Conservation (phyloP, 805 yeast species). For the Blastobotrys chiropterorum region DNA sequence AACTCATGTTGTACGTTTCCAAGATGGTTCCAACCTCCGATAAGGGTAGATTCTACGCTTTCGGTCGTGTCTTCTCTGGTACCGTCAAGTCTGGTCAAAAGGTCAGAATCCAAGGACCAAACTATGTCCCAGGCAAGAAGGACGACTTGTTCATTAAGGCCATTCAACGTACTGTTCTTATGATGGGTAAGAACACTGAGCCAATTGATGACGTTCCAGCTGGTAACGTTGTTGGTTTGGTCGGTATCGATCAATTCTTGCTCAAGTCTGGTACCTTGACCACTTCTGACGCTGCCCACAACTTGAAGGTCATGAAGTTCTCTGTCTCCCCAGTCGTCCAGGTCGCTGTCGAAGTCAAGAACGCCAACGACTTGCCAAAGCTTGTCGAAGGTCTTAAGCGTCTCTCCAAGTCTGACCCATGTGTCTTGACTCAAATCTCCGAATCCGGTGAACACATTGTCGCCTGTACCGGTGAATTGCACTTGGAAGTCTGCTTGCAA, state of each 20-base stretch:
- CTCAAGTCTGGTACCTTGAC: conserved; percentile 99
- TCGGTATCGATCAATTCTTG: conserved; percentile 99
- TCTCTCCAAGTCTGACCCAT: conserved; percentile 98
- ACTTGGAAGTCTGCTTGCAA: conserved; percentile 92
- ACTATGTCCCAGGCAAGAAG: conserved; percentile 98
- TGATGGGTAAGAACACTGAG: conserved; percentile 99
- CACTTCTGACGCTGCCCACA: conserved; percentile 94
- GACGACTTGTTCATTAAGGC: conserved; percentile 96
- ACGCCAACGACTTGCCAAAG: conserved; percentile 98
- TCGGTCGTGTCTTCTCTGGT: conserved; percentile 99
- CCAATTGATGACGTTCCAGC: conserved; percentile 99
- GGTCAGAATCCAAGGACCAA: conserved; percentile 99
- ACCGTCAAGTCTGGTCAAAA: conserved; percentile 98
- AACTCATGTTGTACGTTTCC: conserved; percentile 98
- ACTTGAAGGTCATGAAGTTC: conserved; percentile 99
- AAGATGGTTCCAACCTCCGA: conserved; percentile 99
- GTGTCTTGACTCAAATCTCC: conserved; percentile 82
- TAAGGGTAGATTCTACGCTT: conserved; percentile 99
- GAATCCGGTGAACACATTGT: conserved; percentile 99
- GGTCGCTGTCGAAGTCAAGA: conserved; percentile 99
- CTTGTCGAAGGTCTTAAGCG: conserved; percentile 99
- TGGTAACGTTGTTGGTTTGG: conserved; percentile 99
- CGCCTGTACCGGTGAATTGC: conserved; percentile 99
- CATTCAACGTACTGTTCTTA: conserved; percentile 96
- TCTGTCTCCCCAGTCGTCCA: conserved; percentile 99